Evolutionary conservation across 2,329 filamentous ascomycete genomes (phyloP), one percentile per base, ranked within the genome.

Genomic region (Gnomoniopsis smithogilvyi): DNA sequence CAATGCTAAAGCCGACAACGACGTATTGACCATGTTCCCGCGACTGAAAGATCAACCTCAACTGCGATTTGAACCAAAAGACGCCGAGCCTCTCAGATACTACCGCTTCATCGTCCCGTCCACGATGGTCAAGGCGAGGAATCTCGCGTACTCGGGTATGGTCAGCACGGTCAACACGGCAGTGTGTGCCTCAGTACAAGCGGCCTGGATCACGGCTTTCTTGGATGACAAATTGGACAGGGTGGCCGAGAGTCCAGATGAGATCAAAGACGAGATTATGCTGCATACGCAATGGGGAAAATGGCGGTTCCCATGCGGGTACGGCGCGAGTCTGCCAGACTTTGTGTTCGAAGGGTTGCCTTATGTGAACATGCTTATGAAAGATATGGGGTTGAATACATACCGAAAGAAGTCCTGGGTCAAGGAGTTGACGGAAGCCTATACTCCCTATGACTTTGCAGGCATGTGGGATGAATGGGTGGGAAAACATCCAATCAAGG

Each of bases 291-390:
- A 83, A 60, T 88, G 81, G 65, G 80, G 80, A 2, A 77, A 74
- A 43, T 78, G 79, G 72, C 74, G 83, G n/a, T 82, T 81, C 62
- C 77, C 78, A 0, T 74, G 69, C 53, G 82, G 83, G 0, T 81
- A 80, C 60, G 83, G 82, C 1, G 74, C 74, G 6, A 70, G 70
- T 49, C 71, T 77, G 51, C 80, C 79, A 0, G 84, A 87, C 65
- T 79, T 86, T 53, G 82, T 83, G 2, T 87, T 86, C 60, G 84
- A 88, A 68, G 77, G 76, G 0, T 61, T 88, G 36, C 84, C 84
- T 3, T 89, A 86, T 67, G 62, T 67, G 7, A 67, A 73, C 21
- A 62, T 63, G 62, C 30, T 67, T 41, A 51, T 65, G 57, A 54
- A 51, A 21, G 65, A 67, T 34, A 33, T 67, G 30, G 60, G 62